Percentiles rank a stretch among this genome's conserved stretches.
phyloP scores from a whole-genome alignment of 441 rosid species.

The Mallotus repandus region DNA sequence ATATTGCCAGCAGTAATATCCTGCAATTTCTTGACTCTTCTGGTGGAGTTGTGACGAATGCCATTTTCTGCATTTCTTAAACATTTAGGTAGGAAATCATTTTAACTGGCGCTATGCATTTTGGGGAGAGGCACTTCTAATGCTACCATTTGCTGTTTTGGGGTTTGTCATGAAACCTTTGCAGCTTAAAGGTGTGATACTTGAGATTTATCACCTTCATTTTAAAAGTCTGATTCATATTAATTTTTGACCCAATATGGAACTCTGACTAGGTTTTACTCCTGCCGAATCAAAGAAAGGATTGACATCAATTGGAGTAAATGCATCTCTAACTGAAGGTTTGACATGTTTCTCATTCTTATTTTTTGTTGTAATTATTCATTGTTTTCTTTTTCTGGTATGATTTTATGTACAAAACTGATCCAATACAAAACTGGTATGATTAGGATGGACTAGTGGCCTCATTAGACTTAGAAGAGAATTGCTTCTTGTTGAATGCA shows the following conservation, averaged over 20 bases:
- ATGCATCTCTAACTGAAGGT: constrained; percentile 46
- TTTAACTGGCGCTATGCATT: constrained; percentile 82
- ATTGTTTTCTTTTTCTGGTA: constrained; percentile 5
- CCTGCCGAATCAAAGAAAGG: constrained; percentile 43
- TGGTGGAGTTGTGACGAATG: not conserved
- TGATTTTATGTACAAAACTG: not conserved
- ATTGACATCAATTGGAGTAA: constrained; percentile 37
- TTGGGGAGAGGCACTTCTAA: constrained; percentile 82
- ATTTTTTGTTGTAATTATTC: not conserved
- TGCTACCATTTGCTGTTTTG: constrained; percentile 79
- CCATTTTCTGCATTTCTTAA: not conserved
- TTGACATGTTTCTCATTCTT: constrained; percentile 12
- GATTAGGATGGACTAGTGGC: not conserved
- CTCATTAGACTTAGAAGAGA: not conserved
- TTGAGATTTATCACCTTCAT: not conserved
- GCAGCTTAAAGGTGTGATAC: constrained; percentile 68
- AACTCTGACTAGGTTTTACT: constrained; percentile 53
- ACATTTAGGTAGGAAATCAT: constrained; percentile 58
- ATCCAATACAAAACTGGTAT: not conserved
- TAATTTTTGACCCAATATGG: constrained; percentile 9
- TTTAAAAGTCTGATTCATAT: not conserved
- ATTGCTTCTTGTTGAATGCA: not conserved
- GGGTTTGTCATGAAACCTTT: constrained; percentile 79
- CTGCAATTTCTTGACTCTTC: not conserved
- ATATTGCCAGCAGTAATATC: not conserved